Conservation (phyloP, 345 rosid species). For the Hirschfeldia incana region DNA sequence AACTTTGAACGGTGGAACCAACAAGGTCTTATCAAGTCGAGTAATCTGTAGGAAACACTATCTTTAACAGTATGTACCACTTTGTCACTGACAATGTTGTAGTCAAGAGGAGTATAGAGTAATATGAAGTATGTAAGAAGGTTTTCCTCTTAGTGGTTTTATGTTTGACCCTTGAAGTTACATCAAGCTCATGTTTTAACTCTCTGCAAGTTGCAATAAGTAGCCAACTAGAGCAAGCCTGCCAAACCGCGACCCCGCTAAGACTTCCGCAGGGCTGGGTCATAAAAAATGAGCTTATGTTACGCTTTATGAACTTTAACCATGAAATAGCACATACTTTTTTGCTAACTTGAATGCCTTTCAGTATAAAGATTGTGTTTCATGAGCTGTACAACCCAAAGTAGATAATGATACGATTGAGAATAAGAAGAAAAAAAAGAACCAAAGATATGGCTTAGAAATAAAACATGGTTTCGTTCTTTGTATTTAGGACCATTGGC, state of each 20-base stretch:
- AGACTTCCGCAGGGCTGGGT: too few relatives aligned
- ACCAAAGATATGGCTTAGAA: not conserved
- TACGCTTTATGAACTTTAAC: too few relatives aligned
- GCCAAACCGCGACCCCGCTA: not conserved
- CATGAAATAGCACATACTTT: not conserved
- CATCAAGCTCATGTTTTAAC: slow-evolving; percentile 19
- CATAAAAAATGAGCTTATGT: too few relatives aligned
- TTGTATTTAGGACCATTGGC: slow-evolving; percentile 14
- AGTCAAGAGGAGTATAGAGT: slow-evolving; percentile 14
- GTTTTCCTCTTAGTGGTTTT: not conserved
- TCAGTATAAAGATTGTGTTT: not conserved
- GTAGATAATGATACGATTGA: not conserved
- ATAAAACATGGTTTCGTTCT: slow-evolving; percentile 1
- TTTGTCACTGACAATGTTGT: slow-evolving; percentile 9
- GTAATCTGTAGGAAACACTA: slow-evolving; percentile 26
- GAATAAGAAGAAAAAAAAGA: not conserved
- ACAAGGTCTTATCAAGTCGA: slow-evolving; percentile 13
- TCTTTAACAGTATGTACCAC: slow-evolving; percentile 35
- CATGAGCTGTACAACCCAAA: not conserved
- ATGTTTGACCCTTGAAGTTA: not conserved
- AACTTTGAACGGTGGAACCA: slow-evolving; percentile 20
- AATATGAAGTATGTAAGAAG: slow-evolving; percentile 22
- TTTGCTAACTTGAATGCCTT: not conserved
- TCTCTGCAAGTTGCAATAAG: slow-evolving; percentile 27
- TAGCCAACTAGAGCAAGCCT: slow-evolving; percentile 7